Evolutionary conservation across 2,329 filamentous ascomycete species (phyloP), one percentile per base, ranked within the genome.

Genomic region (Diaporthe australafricana): DNA sequence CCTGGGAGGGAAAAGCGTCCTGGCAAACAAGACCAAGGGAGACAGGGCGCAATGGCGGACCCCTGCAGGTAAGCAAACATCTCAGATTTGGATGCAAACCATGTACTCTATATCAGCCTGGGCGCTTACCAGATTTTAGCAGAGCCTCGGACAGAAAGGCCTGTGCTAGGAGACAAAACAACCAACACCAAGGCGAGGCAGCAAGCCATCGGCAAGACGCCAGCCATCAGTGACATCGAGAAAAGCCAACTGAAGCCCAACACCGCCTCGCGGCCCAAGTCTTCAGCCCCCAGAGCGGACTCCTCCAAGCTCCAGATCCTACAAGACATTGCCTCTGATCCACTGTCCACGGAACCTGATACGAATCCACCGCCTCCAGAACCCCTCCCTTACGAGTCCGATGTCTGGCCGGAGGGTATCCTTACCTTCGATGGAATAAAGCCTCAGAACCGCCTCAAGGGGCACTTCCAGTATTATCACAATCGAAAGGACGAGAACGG

Each of bases 121-220:
- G 12, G 40, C 48, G 48, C 74, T 72, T 53, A 74, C 60, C n/a
- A 8, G 1, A 14, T 16, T 50, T 35, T 6, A 7, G 22, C 70
- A 92, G 90, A 87, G 70, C 88, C 91, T 65, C 90, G 91, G 72
- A 91, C 86, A 2, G 75, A 70, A 72, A 91, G 96, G 78, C 95
- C 95, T 47, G 93, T 94, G 16, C 85, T 99, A 60, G 96, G 96
- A 42, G 92, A 94, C 87, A 99, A 99, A 83, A 98, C 96, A 1
- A 98, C 96, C 67, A 99, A 99, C 81, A 94, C 94, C 68, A 98
- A 97, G 85, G 89, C 92, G 63, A 88, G 91, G 75, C 91, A 93
- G 74, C 91, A 91, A 5, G 89, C 89, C 8, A 91, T 89, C 38
- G 91, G 88, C 40, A 92, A 91, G 77, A 73, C 72, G 1, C 70